Evolutionary conservation across 257 asterid genomes (phyloP), one percentile per base, ranked within the genome.

Genomic region (Rubia yunnanensis): DNA sequence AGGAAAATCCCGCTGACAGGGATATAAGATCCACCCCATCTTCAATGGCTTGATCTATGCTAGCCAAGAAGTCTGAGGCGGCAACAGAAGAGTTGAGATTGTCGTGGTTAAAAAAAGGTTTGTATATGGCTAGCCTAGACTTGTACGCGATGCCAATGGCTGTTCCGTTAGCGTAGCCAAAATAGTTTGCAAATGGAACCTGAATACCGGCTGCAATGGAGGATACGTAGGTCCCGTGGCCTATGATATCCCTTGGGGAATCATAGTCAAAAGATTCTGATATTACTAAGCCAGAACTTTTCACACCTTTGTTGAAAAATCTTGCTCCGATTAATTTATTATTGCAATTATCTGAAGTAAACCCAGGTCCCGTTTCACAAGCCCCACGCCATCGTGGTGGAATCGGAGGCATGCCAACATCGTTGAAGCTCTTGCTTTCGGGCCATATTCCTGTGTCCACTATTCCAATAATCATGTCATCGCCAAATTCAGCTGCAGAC

Each of bases 21-120:
- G 73, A 69, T 7, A 69, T 5, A 32, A 69, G 67, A 50, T 69
- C 73, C 0, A 69, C 73, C 10, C 73, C 73, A 49, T 69, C 73
- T 34, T 60, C 73, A 69, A 69, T 69, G 8, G 73, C 73, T 60
- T 69, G 73, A 69, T 69, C 68, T 22, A 69, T 60, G 11, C 67
- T 67, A 0, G 73, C 73, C 20, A 69, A 58, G 4, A 20, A 22
- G 35, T 69, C 73, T 1, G 18, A 28, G 28, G 62, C 67, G 20
- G 60, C 67, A 30, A 53, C 41, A n/a, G n/a, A n/a, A n/a, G n/a
- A n/a, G n/a, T n/a, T n/a, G n/a, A n/a, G 30, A 34, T 39, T 68
- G 14, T 48, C 10, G 18, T 60, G 60, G 3, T 20, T 15, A 55
- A 48, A 69, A 60, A 60, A 6, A 22, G 35, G 61, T 50, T 60